Evolutionary conservation across 768 basidiomycete genomes (phyloP).

Genomic region (Suillus subaureus): DNA sequence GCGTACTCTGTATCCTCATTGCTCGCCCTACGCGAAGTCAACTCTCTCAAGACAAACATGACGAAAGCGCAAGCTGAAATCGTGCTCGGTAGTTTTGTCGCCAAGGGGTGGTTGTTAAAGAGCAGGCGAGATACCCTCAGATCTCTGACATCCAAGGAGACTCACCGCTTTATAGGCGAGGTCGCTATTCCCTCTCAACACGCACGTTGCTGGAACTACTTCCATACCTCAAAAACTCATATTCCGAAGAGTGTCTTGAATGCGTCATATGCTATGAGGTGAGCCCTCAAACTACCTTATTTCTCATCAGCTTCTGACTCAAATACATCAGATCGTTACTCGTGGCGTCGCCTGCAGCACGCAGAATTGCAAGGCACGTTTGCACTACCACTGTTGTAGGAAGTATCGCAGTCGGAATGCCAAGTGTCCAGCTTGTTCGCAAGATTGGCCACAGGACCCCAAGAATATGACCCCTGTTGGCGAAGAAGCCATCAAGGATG

Average conservation of each 20-base stretch:
- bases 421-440: slow-evolving; percentile 58
- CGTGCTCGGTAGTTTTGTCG: slow-evolving; percentile 77
- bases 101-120: slow-evolving; percentile 77
- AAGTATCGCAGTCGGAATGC: slow-evolving; percentile 43
- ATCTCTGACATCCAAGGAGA: background rate
- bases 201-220: slow-evolving; percentile 75
- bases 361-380: slow-evolving; percentile 58
- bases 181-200: slow-evolving; percentile 75
- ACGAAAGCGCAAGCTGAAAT: slow-evolving; percentile 75
- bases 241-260: slow-evolving; percentile 68
- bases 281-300: slow-evolving; percentile 11
- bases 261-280: slow-evolving; percentile 79
- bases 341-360: slow-evolving; percentile 65
- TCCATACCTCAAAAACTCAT: slow-evolving; percentile 73
- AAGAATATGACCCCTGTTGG: slow-evolving; percentile 60
- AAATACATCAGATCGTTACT: slow-evolving; percentile 57
- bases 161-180: slow-evolving; percentile 43
- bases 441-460: slow-evolving; percentile 60
- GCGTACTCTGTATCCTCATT: slow-evolving; percentile 78
- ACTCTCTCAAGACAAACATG: slow-evolving; percentile 60
- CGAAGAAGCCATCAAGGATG: slow-evolving; percentile 66
- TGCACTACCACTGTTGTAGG: slow-evolving; percentile 69
- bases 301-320: background rate
- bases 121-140: slow-evolving; percentile 59
- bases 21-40: slow-evolving; percentile 73